Evolutionary conservation across 306 rosid genomes (phyloP).

Genomic region (Lupinus albus): DNA sequence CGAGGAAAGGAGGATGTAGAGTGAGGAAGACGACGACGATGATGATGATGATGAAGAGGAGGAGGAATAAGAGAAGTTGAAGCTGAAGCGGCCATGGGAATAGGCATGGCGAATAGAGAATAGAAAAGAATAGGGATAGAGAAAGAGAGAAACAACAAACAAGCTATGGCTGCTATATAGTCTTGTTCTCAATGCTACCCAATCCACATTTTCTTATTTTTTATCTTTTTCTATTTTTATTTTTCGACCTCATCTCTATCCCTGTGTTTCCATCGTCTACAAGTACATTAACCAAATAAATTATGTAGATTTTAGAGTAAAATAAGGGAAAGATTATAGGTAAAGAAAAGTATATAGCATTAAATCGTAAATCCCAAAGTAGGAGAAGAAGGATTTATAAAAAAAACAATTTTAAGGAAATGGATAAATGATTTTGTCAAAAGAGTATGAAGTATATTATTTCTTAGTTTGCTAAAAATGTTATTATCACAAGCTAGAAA

Average conservation of each 20-base stretch:
- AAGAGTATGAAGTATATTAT: too few species aligned
- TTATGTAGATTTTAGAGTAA: too few species aligned
- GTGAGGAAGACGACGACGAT: conserved; percentile 18
- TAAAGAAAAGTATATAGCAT: too few species aligned
- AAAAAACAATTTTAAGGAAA: too few species aligned
- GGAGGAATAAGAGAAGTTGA: conserved; percentile 41
- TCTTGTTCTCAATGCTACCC: not conserved
- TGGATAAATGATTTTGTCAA: too few species aligned
- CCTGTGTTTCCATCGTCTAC: not conserved
- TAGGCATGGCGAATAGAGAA: conserved; percentile 35
- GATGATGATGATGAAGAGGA: conserved; percentile 29
- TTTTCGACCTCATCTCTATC: not conserved
- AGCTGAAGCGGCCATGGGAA: conserved; percentile 27
- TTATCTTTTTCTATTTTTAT: not conserved
- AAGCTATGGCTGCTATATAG: conserved; percentile 3
- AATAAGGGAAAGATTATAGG: too few species aligned
- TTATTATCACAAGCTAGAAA: too few species aligned
- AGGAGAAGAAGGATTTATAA: too few species aligned
- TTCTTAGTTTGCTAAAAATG: too few species aligned
- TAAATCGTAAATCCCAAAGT: too few species aligned
- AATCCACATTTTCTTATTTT: conserved; percentile 29
- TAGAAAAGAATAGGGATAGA: too few species aligned
- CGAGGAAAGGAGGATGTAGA: conserved; percentile 6
- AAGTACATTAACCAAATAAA: not conserved
- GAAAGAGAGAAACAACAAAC: not conserved